These are phyloP conservation scores for Santalum album DNA, from an alignment of 164 flowering plant genomes.

Conservation along the genomic window DNA sequence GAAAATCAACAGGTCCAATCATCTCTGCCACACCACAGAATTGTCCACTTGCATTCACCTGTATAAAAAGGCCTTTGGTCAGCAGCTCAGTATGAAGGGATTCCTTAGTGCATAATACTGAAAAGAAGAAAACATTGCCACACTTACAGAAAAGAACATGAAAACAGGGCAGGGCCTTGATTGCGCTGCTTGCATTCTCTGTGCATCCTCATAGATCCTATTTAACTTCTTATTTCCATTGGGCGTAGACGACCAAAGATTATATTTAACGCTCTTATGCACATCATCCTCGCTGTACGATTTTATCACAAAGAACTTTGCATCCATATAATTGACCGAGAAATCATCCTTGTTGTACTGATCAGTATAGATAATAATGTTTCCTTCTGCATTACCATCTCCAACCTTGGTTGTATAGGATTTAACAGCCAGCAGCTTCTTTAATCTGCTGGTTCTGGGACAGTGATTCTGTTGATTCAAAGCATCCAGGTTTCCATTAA, in stretches of 20 bases:
- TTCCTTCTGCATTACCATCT: constrained; percentile 37
- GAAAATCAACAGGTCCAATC: constrained; percentile 72
- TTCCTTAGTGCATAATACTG: too few relatives aligned
- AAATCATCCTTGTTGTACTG: constrained; percentile 70
- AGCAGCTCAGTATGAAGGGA: background rate
- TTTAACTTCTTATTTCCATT: constrained; percentile 84
- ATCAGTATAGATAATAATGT: constrained; percentile 42
- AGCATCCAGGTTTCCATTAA: constrained; percentile 29
- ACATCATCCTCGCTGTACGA: constrained; percentile 96
- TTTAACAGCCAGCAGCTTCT: constrained; percentile 42
- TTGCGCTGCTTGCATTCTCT: constrained; percentile 39
- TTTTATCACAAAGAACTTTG: constrained; percentile 81
- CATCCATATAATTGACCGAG: constrained; percentile 38
- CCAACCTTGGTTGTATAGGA: constrained; percentile 49
- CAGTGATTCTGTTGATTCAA: constrained; percentile 60
- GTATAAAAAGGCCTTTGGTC: constrained; percentile 5
- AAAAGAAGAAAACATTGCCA: background rate
- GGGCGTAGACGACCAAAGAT: constrained; percentile 91
- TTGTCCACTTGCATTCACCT: constrained; percentile 96
- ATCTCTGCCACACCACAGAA: constrained; percentile 97
- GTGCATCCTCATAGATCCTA: constrained; percentile 63
- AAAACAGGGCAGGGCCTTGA: constrained; percentile 64
- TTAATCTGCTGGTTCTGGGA: constrained; percentile 48
- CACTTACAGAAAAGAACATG: constrained; percentile 83
- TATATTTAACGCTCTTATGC: constrained; percentile 86